Percentiles rank a stretch among this genome's conserved stretches.
phyloP scores from a whole-genome alignment of 768 basidiomycete genomes.

The Galerina marginata region DNA sequence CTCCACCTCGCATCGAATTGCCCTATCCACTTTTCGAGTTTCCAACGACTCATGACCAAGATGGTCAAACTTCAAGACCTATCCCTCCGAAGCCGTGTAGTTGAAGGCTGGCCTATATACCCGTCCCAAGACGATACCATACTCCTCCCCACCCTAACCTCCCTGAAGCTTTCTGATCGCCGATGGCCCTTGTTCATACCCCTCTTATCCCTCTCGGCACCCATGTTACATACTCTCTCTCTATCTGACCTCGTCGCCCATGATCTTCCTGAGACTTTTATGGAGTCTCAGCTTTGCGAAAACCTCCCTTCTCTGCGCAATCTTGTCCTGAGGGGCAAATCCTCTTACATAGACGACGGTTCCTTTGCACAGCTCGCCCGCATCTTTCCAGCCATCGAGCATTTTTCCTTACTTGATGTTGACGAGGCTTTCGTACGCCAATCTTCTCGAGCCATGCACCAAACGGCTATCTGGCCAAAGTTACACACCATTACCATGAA shows the following conservation, averaged over 20 bases:
- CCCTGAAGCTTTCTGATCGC: slow-evolving; percentile 27
- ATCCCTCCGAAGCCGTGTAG: slow-evolving; percentile 23
- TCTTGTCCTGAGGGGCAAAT: slow-evolving; percentile 23
- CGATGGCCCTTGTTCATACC: slow-evolving; percentile 27
- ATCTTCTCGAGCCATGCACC: slow-evolving; percentile 19
- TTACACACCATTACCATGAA: slow-evolving; percentile 25
- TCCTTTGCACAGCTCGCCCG: slow-evolving; percentile 21
- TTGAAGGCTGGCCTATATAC: slow-evolving; percentile 26
- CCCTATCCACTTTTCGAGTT: slow-evolving; percentile 21
- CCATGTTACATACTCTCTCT: slow-evolving; percentile 22
- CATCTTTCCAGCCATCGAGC: slow-evolving; percentile 23
- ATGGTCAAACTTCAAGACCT: slow-evolving; percentile 27
- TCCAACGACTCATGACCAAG: slow-evolving; percentile 19
- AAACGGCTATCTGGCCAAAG: slow-evolving; percentile 23
- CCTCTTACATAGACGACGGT: slow-evolving; percentile 21
- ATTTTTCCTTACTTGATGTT: slow-evolving; percentile 22
- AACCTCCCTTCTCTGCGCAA: slow-evolving; percentile 25
- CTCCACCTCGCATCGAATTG: slow-evolving; percentile 23
- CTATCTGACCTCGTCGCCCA: slow-evolving; percentile 27
- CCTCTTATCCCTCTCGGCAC: slow-evolving; percentile 27
- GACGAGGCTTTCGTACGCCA: slow-evolving; percentile 20
- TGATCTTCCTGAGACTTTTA: slow-evolving; percentile 24
- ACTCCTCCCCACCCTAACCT: slow-evolving; percentile 23
- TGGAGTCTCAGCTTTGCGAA: slow-evolving; percentile 15
- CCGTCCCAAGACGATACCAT: slow-evolving; percentile 21